These are phyloP conservation scores for Truncatella angustata DNA, from an alignment of 2,329 filamentous ascomycete species.

Conservation along the genomic window DNA sequence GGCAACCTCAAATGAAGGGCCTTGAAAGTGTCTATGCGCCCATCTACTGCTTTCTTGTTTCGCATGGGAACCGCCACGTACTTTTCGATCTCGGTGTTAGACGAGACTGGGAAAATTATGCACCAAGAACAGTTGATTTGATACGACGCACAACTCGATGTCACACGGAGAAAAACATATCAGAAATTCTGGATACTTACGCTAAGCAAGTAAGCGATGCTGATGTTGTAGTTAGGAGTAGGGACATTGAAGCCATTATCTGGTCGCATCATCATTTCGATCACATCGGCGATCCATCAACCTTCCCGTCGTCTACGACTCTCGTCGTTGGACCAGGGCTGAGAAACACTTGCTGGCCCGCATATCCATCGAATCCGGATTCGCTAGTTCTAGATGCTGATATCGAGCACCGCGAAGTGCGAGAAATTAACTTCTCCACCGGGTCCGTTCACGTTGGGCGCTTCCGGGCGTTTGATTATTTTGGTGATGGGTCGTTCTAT, in stretches of 20 bases:
- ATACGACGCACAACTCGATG: slow-evolving; percentile 7
- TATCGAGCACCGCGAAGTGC: slow-evolving; percentile 18
- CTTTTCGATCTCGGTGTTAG: slow-evolving; percentile 24
- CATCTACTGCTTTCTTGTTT: slow-evolving; percentile 15
- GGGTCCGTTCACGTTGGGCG: slow-evolving; percentile 11
- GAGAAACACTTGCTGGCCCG: slow-evolving; percentile 20
- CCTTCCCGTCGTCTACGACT: slow-evolving; percentile 40
- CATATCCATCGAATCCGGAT: slow-evolving; percentile 16
- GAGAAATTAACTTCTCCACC: slow-evolving; percentile 21
- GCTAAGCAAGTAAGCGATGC: slow-evolving; percentile 1
- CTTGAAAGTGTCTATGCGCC: slow-evolving; percentile 10
- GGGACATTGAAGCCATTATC: slow-evolving; percentile 28
- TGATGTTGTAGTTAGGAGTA: no score
- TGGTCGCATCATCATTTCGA: slow-evolving; percentile 43
- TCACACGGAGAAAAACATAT: no score
- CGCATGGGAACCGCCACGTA: slow-evolving; percentile 16
- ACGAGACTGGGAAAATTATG: slow-evolving; percentile 17
- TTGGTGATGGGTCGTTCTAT: slow-evolving; percentile 34
- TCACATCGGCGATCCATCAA: slow-evolving; percentile 44
- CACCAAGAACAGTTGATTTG: slow-evolving; percentile 12
- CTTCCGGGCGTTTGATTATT: slow-evolving; percentile 32
- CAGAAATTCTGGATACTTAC: slow-evolving; percentile 11
- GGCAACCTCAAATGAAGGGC: neutral
- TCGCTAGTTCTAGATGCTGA: slow-evolving; percentile 19
- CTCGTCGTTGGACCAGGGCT: slow-evolving; percentile 35